Evolutionary conservation across 306 rosid genomes (phyloP).

Genomic region (Cajanus cajan): DNA sequence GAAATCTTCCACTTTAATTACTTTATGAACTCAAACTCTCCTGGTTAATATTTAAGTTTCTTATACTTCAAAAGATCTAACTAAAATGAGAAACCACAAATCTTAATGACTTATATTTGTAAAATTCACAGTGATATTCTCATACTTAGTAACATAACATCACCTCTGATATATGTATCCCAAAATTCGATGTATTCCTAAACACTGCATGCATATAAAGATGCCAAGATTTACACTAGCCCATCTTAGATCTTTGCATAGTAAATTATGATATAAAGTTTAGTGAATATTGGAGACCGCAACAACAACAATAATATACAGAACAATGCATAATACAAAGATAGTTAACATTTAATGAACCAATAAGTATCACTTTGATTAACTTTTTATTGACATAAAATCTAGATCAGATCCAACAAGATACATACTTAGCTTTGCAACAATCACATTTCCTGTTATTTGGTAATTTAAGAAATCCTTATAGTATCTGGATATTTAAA

Average conservation of each 20-base stretch:
- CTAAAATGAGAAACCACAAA: conserved; percentile 9
- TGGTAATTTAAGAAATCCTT: conserved; percentile 94
- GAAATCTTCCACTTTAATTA: no score
- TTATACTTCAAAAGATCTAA: no score
- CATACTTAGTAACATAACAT: conserved; percentile 24
- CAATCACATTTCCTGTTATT: conserved; percentile 98
- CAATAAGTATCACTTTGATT: conserved; percentile 20
- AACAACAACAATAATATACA: not conserved
- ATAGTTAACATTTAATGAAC: conserved; percentile 3
- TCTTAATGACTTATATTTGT: conserved; percentile 3
- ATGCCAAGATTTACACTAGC: conserved; percentile 99
- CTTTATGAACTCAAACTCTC: no score
- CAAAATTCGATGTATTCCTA: conserved; percentile 96
- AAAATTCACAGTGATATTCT: conserved; percentile 1
- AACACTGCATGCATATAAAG: conserved; percentile 98
- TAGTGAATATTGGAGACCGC: conserved; percentile 15
- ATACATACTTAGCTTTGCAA: conserved; percentile 96
- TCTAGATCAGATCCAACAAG: conserved; percentile 25
- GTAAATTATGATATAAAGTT: conserved; percentile 32
- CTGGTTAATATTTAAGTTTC: no score
- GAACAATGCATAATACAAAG: not conserved
- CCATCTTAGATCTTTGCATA: conserved; percentile 97
- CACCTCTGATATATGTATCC: conserved; percentile 98
- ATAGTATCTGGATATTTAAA: conserved; percentile 69
- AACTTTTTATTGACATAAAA: conserved; percentile 9